These are phyloP conservation scores for Austroboletus eburneus DNA, from an alignment of 768 basidiomycete genomes.

Conservation along the genomic window DNA sequence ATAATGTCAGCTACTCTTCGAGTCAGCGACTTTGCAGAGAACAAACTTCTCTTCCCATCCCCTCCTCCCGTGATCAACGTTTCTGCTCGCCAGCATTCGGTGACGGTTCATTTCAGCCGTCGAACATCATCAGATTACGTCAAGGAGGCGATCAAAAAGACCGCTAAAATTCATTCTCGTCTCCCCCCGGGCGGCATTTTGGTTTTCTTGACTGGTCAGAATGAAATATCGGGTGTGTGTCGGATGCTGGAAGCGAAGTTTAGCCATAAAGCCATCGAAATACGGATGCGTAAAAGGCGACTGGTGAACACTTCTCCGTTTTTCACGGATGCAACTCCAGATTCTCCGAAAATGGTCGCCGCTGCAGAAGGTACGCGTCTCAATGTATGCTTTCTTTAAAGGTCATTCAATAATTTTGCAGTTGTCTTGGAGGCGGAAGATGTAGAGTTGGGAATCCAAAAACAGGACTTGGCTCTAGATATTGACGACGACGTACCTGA, in stretches of 20 bases:
- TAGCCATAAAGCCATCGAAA: slow-evolving; percentile 58
- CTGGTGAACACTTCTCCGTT: slow-evolving; percentile 23
- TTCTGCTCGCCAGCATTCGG: slow-evolving; percentile 88
- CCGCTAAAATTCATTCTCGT: slow-evolving; percentile 86
- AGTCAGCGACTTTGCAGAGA: slow-evolving; percentile 87
- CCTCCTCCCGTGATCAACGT: slow-evolving; percentile 93
- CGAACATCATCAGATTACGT: slow-evolving; percentile 86
- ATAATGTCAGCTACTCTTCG: slow-evolving; percentile 99
- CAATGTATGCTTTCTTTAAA: background rate
- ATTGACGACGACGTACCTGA: slow-evolving; percentile 58
- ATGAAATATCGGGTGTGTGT: slow-evolving; percentile 87
- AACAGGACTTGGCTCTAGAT: slow-evolving; percentile 59
- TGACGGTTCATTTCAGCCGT: slow-evolving; percentile 90
- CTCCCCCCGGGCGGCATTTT: slow-evolving; percentile 92
- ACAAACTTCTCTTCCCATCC: slow-evolving; percentile 70
- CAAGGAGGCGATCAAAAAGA: slow-evolving; percentile 84
- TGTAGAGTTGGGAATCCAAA: slow-evolving; percentile 56
- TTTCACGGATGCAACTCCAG: slow-evolving; percentile 24
- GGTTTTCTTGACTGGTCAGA: slow-evolving; percentile 93
- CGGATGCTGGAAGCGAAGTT: slow-evolving; percentile 76
- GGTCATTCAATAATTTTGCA: slow-evolving; percentile 19
- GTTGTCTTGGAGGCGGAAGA: slow-evolving; percentile 82
- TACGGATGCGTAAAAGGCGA: slow-evolving; percentile 39
- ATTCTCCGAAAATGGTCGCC: slow-evolving; percentile 13
- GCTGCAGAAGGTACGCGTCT: slow-evolving; percentile 16